Base-by-base conservation (phyloP, 768 basidiomycete species). In the Trametes sanguinea region DNA sequence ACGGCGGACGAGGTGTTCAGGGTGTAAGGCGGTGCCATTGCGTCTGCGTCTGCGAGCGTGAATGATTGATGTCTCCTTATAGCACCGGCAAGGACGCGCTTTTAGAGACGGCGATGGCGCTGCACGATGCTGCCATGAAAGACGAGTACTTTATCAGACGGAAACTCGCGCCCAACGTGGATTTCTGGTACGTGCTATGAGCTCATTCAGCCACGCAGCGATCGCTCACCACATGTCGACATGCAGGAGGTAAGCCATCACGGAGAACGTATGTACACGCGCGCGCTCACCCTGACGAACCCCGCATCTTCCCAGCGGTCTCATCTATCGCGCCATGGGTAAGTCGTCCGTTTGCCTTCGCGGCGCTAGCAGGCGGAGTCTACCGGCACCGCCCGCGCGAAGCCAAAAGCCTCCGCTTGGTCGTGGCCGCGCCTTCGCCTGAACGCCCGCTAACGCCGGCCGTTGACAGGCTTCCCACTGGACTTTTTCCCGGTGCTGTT, bases 401-500 rank as follows among this genome's bases (percentile, higher is more conserved):
- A 22, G 22, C 22, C 22, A 22, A 22, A 22, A 22, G 22, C 22
- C 22, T 22, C 22, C 22, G 56, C 9, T 2, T 39, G 40, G 27
- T 14, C 42, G 22, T 22, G 22, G 22, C 22, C 22, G 22, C 16
- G 7, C 16, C 6, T 46, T 8, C 4, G n/a, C 0, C 43, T 54
- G 37, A 54, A 45, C 52, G 45, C 51, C 30, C 52, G 45, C 50
- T 30, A 11, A 44, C 43, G 14, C 51, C 46, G 57, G 13, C 1
- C 22, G 46, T 27, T 39, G 39, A 32, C 64, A 91, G 91, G 94
- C 46, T 95, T 95, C 82, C 94, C 94, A 2, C 81, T 91, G 66
- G 94, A 96, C 76, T 95, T 91, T 75, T 95, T 95, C 85, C 94
- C 94, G 0, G 94, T 96, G 22, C 77, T 96, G 35, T 96, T 96